Base-by-base conservation (phyloP, 164 flowering plant species). In the Taxillus chinensis region DNA sequence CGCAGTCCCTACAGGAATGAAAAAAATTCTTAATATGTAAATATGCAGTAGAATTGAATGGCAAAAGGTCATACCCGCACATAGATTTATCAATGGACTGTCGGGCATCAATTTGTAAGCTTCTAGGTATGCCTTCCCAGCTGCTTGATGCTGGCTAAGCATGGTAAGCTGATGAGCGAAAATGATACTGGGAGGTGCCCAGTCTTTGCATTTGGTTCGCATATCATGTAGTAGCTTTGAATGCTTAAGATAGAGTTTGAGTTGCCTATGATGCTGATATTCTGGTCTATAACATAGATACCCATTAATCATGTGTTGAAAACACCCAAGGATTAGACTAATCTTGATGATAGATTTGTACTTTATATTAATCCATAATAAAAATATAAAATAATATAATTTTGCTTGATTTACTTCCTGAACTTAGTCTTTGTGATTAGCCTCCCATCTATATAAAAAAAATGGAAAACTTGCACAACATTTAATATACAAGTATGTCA, bases 31-130 rank as follows among this genome's bases (percentile, higher is more conserved):
- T 5, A 14, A 49, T 8, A 6, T 52, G 5, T 27, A 52, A 5
- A 52, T n/a, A 52, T 5, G n/a, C 5, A 3, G 55, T 5, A 45
- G 45, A 11, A 37, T 3, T 39, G 14, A 40, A 41, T 8, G 38
- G 46, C 62, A 16, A 5, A 55, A 53, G 12, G 45, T 1, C 80
- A 41, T 80, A 86, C 96, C 96, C 3, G 65, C 98, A 71, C 96
- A 88, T 3, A 92, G 87, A 72, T 90, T 92, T 71, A 88, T 78
- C 71, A 92, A 74, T 48, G 97, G 85, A 77, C 53, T 78, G 45
- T 88, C 89, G n/a, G 98, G 96, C 79, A 78, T 73, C 62, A 81
- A 58, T 68, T 86, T 87, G 65, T 85, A 79, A 17, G 98, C 98
- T 74, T 82, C 81, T 45, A 93, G 76, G 64, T 93, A 93, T 70